Evolutionary conservation across 75 land plant genomes (phyloP).

Genomic region (Cryptomeria japonica): DNA sequence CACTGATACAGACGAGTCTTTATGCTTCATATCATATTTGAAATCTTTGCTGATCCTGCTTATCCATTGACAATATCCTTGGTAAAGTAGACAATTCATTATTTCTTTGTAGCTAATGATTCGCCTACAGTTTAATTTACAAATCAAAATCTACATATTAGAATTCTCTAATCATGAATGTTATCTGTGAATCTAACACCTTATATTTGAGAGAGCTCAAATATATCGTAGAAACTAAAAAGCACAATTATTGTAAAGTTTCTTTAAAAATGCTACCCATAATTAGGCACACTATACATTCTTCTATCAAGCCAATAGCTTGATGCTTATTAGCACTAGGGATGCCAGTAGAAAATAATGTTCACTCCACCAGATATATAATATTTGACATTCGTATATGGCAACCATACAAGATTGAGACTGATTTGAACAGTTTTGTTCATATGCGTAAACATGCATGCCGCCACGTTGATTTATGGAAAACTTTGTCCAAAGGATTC

Average conservation of each 20-base stretch:
- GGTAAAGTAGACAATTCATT: neutral
- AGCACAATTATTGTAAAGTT: neutral
- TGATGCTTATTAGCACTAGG: slow-evolving; percentile 10
- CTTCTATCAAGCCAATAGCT: slow-evolving; percentile 8
- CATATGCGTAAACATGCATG: neutral
- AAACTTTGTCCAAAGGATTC: neutral
- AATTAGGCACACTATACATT: neutral
- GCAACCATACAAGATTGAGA: neutral
- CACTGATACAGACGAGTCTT: neutral
- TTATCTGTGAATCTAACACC: neutral
- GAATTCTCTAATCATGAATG: neutral
- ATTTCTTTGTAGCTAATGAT: neutral
- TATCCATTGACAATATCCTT: neutral
- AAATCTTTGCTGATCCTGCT: neutral
- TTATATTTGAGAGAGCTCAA: neutral
- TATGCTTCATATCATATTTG: neutral
- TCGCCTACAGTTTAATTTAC: neutral
- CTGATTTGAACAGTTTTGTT: neutral
- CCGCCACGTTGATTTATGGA: neutral
- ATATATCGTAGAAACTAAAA: neutral
- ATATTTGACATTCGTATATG: neutral
- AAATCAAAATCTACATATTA: neutral
- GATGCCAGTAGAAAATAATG: neutral
- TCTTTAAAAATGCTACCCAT: neutral
- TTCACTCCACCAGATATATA: neutral